A percentile compares a stretch with the other conserved stretches of the same genome.
Conservation (phyloP, 1,284 basidiomycete species). For the Athelia sp. region DNA sequence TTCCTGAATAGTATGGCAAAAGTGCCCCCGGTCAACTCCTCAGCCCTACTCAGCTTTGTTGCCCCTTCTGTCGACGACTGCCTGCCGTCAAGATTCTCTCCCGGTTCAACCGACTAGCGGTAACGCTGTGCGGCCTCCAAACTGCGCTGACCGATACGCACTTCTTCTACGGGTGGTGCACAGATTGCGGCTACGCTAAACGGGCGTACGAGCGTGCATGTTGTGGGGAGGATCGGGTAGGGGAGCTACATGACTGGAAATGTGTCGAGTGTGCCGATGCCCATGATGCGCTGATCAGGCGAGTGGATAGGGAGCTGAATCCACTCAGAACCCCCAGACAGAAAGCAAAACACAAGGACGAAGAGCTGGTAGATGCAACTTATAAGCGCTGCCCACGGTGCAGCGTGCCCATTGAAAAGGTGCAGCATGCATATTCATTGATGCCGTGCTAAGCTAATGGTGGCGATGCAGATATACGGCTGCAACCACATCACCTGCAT, state of each 20-base stretch:
- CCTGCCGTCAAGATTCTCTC: slow-evolving; percentile 17
- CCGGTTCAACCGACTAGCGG: slow-evolving; percentile 14
- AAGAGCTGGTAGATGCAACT: no score
- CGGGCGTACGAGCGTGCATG: slow-evolving; percentile 14
- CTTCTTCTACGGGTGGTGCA: slow-evolving; percentile 21
- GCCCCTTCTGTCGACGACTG: slow-evolving; percentile 20
- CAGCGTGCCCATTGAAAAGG: background rate
- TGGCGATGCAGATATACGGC: slow-evolving; percentile 9
- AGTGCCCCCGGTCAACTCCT: slow-evolving; percentile 18
- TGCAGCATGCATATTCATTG: no score
- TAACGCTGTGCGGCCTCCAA: slow-evolving; percentile 13
- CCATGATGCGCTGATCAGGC: background rate
- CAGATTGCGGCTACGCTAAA: slow-evolving; percentile 17
- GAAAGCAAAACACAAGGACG: no score
- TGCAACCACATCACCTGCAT: slow-evolving; percentile 19
- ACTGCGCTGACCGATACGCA: slow-evolving; percentile 16
- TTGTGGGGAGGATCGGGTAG: slow-evolving; percentile 10
- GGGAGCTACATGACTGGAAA: slow-evolving; percentile 7
- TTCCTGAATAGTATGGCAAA: slow-evolving; percentile 15
- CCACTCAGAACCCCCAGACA: no score
- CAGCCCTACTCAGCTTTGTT: slow-evolving; percentile 18
- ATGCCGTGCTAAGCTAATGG: background rate
- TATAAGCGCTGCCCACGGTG: background rate
- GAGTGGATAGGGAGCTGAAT: no score
- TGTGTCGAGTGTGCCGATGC: slow-evolving; percentile 11